phyloP scores from a whole-genome alignment of 2,329 filamentous ascomycete species.

The Hymenoscyphus linearis region DNA sequence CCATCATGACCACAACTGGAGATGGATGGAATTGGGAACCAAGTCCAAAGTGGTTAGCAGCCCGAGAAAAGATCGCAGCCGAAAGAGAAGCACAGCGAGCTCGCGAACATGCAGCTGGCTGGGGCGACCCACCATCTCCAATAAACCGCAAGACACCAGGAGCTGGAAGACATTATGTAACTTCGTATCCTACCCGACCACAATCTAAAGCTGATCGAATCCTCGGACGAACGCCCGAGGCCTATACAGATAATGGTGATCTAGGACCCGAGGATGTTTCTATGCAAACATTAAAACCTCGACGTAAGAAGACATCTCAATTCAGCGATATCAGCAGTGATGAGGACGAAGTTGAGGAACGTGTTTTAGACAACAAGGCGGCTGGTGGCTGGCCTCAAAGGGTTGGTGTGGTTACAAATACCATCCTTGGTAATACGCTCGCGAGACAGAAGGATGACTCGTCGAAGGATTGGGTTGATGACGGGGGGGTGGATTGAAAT shows the following conservation, averaged over 20 bases:
- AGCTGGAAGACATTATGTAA: conserved; percentile 29
- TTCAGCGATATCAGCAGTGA: conserved; percentile 28
- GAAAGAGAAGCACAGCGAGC: conserved; percentile 56
- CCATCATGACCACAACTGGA: conserved; percentile 78
- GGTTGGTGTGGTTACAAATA: conserved; percentile 30
- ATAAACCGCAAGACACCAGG: conserved; percentile 14
- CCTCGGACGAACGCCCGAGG: conserved; percentile 25
- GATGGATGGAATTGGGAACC: conserved; percentile 96
- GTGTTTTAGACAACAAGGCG: conserved; percentile 21
- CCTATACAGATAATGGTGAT: conserved; percentile 25
- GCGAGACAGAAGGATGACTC: conserved; percentile 28
- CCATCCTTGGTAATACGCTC: conserved; percentile 29
- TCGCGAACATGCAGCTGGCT: conserved; percentile 62
- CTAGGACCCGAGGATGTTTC: conserved; percentile 19
- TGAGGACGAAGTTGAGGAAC: conserved; percentile 26
- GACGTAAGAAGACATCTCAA: conserved; percentile 15
- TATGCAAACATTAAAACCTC: conserved; percentile 27
- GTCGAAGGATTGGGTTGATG: conserved; percentile 22
- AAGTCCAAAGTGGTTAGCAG: conserved; percentile 70
- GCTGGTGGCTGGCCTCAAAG: conserved; percentile 27
- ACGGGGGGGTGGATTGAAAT: conserved; percentile 27
- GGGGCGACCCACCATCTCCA: conserved; percentile 42
- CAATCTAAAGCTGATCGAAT: conserved; percentile 34
- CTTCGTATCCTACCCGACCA: conserved; percentile 18
- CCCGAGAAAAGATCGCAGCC: conserved; percentile 55